Base-by-base conservation (phyloP, 495 filamentous ascomycete species). In the Trichocladium antarcticum region DNA sequence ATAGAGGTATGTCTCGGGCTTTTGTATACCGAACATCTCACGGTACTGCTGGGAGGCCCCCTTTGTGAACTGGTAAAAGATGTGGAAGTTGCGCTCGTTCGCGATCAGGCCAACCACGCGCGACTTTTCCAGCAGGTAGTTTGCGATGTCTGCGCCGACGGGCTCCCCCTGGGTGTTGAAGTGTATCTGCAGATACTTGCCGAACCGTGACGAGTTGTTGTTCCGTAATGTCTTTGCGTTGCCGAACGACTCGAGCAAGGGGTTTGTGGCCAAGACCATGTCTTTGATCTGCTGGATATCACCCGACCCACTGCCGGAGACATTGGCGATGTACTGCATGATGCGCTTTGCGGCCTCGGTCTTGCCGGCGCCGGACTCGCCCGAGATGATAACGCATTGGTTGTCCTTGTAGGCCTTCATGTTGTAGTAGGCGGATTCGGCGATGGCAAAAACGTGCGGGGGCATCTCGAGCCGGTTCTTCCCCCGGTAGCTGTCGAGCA, bases 391-490 rank as follows among this genome's bases (percentile, higher is more conserved):
- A 43, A 99, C 89, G 70, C 93, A 99, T 62, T 99, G 93, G 70
- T 97, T 97, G 52, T 97, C 93, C 59, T 89, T 90, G 75, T 99
- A 97, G 15, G 87, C 89, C 56, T 96, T 96, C 93, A 99, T 97
- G 73, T 99, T 96, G 70, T 97, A 96, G 72, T 99, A 97, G 42
- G 89, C 70, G 4, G 88, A 84, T 68, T 99, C 93, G 56, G 93
- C 93, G 62, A 97, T 89, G 40, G 87, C 92, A 68, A 95, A 99
- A 53, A 99, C 93, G 65, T 99, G 93, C 8, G 93, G 93, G 16
- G 92, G 87, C 68, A 83, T 75, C 67, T 99, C 92, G 55, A 99
- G 77, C 42, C 93, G 81, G 69, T 99, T 99, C 78, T 96, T 97
- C 49, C 88, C 90, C 59, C 79, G 78, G 69, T 99, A 97, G 49